Base-by-base conservation (phyloP, 257 asterid species). In the Cynanchum wilfordii region DNA sequence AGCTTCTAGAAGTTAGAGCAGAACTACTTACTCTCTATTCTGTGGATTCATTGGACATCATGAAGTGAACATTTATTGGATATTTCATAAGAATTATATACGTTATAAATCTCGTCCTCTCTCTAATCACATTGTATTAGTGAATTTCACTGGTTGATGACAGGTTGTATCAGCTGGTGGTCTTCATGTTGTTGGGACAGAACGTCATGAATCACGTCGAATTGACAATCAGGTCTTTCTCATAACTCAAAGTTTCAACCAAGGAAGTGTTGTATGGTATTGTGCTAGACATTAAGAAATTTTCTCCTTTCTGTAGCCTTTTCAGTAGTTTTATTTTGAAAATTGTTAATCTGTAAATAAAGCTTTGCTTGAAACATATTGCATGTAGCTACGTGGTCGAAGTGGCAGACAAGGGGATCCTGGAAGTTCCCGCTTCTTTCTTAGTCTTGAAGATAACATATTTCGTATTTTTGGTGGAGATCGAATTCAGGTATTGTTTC, bases 331-430 rank as follows among this genome's bases (percentile, higher is more conserved):
- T 13, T 47, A 15, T 10, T 47, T 45, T 45, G n/a, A 24, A 29
- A 24, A 67, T 5, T 10, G 7, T 44, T 6, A 12, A 30, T 45
- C 45, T 3, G 47, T 42, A 40, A 1, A 62, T 47, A 69, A 38
- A 47, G 57, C 56, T 79, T 76, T 70, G 72, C 68, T 81, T 45
- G 58, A 59, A 44, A 69, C 67, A 62, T 40, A 69, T 64, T 75
- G 66, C 69, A 29, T 86, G 82, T 86, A 95, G 99, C 89, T 95
- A 80, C 98, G 99, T 63, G 99, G 99, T 77, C 96, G 99, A 78
- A 95, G 98, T 86, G 99, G 99, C 83, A 87, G 99, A 81, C 99
- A 95, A 82, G 99, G 99, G 68, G 99, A 95, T 83, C 96, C 99
- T 72, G 99, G 99, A 84, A 90, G 99, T 87, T 92, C 99, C 59